phyloP scores from a whole-genome alignment of 1,284 basidiomycete genomes.

The Ustilago trichophora region DNA sequence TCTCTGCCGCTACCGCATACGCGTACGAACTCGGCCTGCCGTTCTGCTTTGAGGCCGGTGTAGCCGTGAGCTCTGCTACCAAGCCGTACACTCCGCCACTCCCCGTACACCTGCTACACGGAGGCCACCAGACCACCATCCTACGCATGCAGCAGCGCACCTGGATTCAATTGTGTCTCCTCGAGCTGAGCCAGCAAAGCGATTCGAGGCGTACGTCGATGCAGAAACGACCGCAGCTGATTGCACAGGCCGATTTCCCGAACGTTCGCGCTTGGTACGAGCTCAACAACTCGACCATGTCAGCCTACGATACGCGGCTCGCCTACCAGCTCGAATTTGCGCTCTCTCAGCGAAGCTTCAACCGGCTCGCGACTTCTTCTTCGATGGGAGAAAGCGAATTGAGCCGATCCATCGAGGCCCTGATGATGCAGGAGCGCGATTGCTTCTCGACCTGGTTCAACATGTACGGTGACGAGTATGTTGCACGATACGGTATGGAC shows the following conservation, averaged over 20 bases:
- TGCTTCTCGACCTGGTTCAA: slow-evolving; percentile 25
- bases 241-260: slow-evolving; percentile 19
- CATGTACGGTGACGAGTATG: slow-evolving; percentile 23
- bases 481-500: slow-evolving; percentile 26
- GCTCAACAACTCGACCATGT: slow-evolving; percentile 14
- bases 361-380: slow-evolving; percentile 3
- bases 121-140: slow-evolving; percentile 5
- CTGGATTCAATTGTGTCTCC: slow-evolving; percentile 42
- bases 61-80: slow-evolving; percentile 11
- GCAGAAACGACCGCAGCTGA: slow-evolving; percentile 17
- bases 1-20: slow-evolving; percentile 58
- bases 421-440: slow-evolving; percentile 8
- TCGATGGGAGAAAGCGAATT: slow-evolving; percentile 1
- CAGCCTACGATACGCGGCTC: slow-evolving; percentile 22
- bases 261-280: slow-evolving; percentile 27
- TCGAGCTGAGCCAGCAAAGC: slow-evolving; percentile 24
- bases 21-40: slow-evolving; percentile 66
- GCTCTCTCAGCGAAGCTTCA: slow-evolving; percentile 14
- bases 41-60: slow-evolving; percentile 21
- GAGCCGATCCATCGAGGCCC: slow-evolving; percentile 6
- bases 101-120: slow-evolving; percentile 9
- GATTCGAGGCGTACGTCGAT: slow-evolving; percentile 3
- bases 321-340: slow-evolving; percentile 39
- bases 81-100: slow-evolving; percentile 23
- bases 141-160: slow-evolving; percentile 34